Evolutionary conservation across 371 early-diverging fungal species (phyloP).

Genomic region (Mortierella sp.): DNA sequence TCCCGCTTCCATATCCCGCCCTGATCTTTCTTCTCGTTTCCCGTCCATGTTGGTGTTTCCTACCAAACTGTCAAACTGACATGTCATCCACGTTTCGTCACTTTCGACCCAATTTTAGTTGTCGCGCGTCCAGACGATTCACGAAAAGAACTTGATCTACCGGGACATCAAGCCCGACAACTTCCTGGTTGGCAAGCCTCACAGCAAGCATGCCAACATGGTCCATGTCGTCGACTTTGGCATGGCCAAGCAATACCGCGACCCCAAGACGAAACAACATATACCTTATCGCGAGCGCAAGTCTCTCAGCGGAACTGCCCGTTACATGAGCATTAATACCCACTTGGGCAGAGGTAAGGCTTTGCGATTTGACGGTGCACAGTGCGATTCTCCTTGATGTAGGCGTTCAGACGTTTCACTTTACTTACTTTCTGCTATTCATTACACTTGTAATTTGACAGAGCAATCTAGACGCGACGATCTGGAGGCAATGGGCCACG

Average conservation of each 20-base stretch:
- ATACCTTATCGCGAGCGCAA: conserved; percentile 95
- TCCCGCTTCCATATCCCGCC: neutral
- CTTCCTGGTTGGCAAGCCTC: conserved; percentile 92
- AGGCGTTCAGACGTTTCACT: too few species aligned
- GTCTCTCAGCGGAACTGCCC: conserved; percentile 95
- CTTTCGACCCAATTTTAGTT: conserved; percentile 64
- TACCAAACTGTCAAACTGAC: too few species aligned
- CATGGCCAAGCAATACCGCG: conserved; percentile 97
- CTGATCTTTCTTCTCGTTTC: neutral
- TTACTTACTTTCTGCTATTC: neutral
- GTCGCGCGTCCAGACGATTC: conserved; percentile 93
- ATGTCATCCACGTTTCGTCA: neutral
- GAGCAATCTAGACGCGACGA: conserved; percentile 92
- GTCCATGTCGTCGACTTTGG: conserved; percentile 96
- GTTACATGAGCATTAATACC: conserved; percentile 98
- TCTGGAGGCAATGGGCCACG: conserved; percentile 98
- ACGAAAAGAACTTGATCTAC: conserved; percentile 97
- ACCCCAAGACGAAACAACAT: conserved; percentile 95
- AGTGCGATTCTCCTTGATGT: too few species aligned
- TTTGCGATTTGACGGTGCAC: neutral
- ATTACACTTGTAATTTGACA: neutral
- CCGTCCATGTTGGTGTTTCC: too few species aligned
- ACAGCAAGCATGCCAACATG: conserved; percentile 70
- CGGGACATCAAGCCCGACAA: conserved; percentile 99
- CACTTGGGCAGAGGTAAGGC: conserved; percentile 88